These are phyloP conservation scores for Debaryomyces nepalensis DNA, from an alignment of 1,139 yeast species.

Conservation along the genomic window DNA sequence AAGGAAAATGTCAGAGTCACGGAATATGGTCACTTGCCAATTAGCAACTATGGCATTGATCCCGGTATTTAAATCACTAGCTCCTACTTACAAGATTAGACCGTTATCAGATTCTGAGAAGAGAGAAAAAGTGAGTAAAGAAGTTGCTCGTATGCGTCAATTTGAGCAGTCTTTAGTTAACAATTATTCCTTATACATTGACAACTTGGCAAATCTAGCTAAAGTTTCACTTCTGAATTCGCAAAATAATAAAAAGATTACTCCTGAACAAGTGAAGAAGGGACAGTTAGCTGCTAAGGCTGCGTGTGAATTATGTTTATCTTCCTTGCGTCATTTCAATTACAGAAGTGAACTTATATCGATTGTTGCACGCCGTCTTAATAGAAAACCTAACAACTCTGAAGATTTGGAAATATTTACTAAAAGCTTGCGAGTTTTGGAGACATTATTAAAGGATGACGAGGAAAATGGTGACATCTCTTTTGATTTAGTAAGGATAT, in stretches of 20 bases:
- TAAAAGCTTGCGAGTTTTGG: constrained; percentile 67
- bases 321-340: constrained; percentile 78
- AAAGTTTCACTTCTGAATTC: constrained; percentile 46
- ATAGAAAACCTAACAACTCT: constrained; percentile 53
- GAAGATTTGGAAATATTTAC: constrained; percentile 56
- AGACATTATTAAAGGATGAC: constrained; percentile 66
- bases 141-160: constrained; percentile 71
- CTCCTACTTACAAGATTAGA: constrained; percentile 88
- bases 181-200: constrained; percentile 73
- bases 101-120: constrained; percentile 81
- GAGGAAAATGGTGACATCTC: constrained; percentile 82
- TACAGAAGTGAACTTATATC: constrained; percentile 72
- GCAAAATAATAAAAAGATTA: constrained; percentile 41
- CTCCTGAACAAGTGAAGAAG: constrained; percentile 45
- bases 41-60: constrained; percentile 78
- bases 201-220: constrained; percentile 51
- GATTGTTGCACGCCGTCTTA: constrained; percentile 67
- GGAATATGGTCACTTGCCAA: constrained; percentile 70
- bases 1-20: constrained; percentile 71
- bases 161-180: constrained; percentile 79
- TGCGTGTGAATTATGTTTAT: constrained; percentile 71
- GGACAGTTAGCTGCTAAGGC: constrained; percentile 72
- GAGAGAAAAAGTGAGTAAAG: constrained; percentile 81
- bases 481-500: constrained; percentile 66
- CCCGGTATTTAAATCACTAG: constrained; percentile 80